Base-by-base conservation (phyloP, 2,329 filamentous ascomycete genomes). In the Cyphellophora attinorum region DNA sequence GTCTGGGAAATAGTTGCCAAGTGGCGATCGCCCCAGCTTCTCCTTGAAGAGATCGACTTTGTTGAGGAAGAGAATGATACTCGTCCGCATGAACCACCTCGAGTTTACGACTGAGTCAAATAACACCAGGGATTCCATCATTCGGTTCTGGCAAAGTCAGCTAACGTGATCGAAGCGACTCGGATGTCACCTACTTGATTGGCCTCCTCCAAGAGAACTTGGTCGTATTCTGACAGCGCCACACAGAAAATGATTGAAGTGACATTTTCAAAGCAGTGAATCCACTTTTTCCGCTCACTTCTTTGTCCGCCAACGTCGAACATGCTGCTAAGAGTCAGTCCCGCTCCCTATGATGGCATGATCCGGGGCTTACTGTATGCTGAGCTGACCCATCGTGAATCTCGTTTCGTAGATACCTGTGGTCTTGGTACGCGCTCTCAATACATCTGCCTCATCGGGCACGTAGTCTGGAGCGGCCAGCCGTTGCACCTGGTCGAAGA, bases 231-330 rank as follows among this genome's bases (percentile, higher is more conserved):
- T 65, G 88, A 96, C 50, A 98, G 66, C 11, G 91, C 91, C 42
- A 98, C 91, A 55, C 91, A 98, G 63, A 98, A 98, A 49, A 98
- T 98, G 60, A 98, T 98, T 3, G 91, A 96, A 28, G 91, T 98
- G 52, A 98, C 91, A 52, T 96, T 96, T 61, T 98, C 91, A 60
- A 98, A 98, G 66, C 91, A 98, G 64, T 98, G 91, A 56, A 98
- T 98, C 91, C 91, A 98, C 67, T 98, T 98, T 70, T 98, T 98
- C 44, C 91, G 76, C 63, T 98, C 91, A 59, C 89, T 96, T 56
- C 91, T 72, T 62, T 98, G 91, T 15, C 91, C 91, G 44, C 91
- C 91, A 4, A 98, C 91, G 59, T 98, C 91, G 56, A 98, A 98
- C 91, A 98, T 98, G 66, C 89, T 96, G 55, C 52, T 34, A 51